Evolutionary conservation across 148 eudicot species (phyloP).

Genomic region (Nepenthes mirabilis): DNA sequence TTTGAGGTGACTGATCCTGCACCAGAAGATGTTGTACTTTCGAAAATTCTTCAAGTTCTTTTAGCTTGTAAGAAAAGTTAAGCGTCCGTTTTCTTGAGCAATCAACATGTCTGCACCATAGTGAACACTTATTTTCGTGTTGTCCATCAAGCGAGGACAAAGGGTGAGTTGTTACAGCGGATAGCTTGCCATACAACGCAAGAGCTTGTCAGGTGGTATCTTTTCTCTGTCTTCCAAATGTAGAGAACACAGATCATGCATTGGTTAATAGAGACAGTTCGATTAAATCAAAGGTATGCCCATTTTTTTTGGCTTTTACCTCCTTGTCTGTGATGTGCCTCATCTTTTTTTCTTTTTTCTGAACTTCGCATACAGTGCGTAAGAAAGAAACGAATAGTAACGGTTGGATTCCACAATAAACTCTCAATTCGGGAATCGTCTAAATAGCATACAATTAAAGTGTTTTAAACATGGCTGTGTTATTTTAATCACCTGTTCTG

Average conservation of each 20-base stretch:
- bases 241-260: slow-evolving; percentile 25
- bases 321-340: no score
- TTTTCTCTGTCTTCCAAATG: slow-evolving; percentile 50
- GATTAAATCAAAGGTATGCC: slow-evolving; percentile 35
- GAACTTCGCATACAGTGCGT: no score
- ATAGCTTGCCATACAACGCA: slow-evolving; percentile 88
- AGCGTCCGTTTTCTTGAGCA: slow-evolving; percentile 64
- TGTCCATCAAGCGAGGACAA: slow-evolving; percentile 85
- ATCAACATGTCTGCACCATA: slow-evolving; percentile 90
- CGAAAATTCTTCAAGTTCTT: slow-evolving; percentile 89
- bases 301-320: background rate
- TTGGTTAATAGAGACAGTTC: slow-evolving; percentile 21
- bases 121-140: slow-evolving; percentile 82
- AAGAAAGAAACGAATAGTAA: no score
- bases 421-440: no score
- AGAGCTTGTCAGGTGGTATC: slow-evolving; percentile 70
- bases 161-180: slow-evolving; percentile 85
- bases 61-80: slow-evolving; percentile 87
- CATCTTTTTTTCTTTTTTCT: no score
- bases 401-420: no score
- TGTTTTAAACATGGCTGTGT: no score
- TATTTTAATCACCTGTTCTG: no score
- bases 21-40: slow-evolving; percentile 87
- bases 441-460: no score
- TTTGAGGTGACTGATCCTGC: slow-evolving; percentile 97